Base-by-base conservation (phyloP, 805 yeast genomes). In the Pichia ethanolica region DNA sequence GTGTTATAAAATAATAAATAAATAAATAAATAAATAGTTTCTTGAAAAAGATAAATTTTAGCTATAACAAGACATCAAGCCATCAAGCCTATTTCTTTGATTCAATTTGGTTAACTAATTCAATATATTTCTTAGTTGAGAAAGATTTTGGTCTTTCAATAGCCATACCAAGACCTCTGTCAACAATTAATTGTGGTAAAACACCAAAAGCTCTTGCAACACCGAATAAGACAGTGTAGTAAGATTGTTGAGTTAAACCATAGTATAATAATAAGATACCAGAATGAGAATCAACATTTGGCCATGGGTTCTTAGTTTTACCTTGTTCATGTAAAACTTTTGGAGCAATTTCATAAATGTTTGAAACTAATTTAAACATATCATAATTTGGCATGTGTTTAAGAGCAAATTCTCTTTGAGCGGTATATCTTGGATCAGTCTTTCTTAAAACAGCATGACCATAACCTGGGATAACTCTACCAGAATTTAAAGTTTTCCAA, bases 251-350 rank as follows among this genome's bases (percentile, higher is more conserved):
- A 49, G 84, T 83, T 65, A 86, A 72, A 60, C 95, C 95, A 73
- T 86, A 86, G 78, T 86, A 82, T 71, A 86, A 90, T 70, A 86
- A 76, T 60, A 86, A 71, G 55, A 85, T 89, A 72, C 95, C 95
- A 45, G 91, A 84, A 72, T 83, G 89, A 48, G 93, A 83, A 72
- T 86, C 95, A 57, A 86, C 95, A 67, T 86, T 86, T 71, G 95
- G 93, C 89, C 89, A 86, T 72, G 93, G 93, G 80, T 86, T 86
- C 80, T 86, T 85, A 65, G 91, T 86, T 80, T 86, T 86, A 69
- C 91, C 93, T 70, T 86, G 91, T 72, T 83, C 75, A 60, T 86
- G 81, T 60, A 86, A 77, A 46, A 86, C 91, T 58, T 69, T 77
- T 70, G 93, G 93, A 55, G 93, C 93, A 61, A 86, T 86, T 70